Evolutionary conservation across 225 moss, liverwort and hornwort genomes (phyloP).

Genomic region (Ulota crispa): DNA sequence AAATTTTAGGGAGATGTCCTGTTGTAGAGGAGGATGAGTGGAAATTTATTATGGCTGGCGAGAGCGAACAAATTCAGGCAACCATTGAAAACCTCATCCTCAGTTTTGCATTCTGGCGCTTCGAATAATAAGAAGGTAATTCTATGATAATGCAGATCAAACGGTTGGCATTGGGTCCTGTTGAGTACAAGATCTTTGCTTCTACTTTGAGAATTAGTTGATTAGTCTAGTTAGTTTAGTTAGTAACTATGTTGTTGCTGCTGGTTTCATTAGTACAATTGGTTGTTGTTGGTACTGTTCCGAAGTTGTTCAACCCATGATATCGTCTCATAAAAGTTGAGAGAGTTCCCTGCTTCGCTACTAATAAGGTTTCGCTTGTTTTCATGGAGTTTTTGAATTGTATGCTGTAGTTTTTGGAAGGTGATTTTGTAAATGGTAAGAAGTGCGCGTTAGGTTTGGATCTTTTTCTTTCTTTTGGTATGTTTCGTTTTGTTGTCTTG

Average conservation of each 20-base stretch:
- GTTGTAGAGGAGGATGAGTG: conserved; percentile 35
- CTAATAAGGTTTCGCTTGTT: not conserved
- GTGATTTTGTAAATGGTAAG: too few species aligned
- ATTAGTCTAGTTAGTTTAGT: not conserved
- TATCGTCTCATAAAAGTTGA: not conserved
- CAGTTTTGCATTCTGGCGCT: conserved; percentile 58
- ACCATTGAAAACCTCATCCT: conserved; percentile 44
- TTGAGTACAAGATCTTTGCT: conserved; percentile 13
- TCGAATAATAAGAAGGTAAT: conserved; percentile 20
- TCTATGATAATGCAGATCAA: conserved; percentile 32
- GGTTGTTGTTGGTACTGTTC: conserved; percentile 30
- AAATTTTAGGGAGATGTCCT: conserved; percentile 9
- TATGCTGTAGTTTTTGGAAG: too few species aligned
- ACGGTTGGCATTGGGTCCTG: conserved; percentile 4
- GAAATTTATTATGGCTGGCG: conserved; percentile 25
- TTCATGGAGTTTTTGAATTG: not conserved
- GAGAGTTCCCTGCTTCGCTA: not conserved
- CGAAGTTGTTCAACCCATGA: conserved; percentile 18
- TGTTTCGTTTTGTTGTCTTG: too few species aligned
- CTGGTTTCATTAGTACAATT: conserved; percentile 19
- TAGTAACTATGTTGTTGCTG: conserved; percentile 10
- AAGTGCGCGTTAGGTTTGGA: too few species aligned
- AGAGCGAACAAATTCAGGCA: conserved; percentile 33
- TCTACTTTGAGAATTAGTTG: not conserved
- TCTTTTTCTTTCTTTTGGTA: too few species aligned